These are phyloP conservation scores for Pugionium cornutum DNA, from an alignment of 345 rosid species.

Conservation along the genomic window DNA sequence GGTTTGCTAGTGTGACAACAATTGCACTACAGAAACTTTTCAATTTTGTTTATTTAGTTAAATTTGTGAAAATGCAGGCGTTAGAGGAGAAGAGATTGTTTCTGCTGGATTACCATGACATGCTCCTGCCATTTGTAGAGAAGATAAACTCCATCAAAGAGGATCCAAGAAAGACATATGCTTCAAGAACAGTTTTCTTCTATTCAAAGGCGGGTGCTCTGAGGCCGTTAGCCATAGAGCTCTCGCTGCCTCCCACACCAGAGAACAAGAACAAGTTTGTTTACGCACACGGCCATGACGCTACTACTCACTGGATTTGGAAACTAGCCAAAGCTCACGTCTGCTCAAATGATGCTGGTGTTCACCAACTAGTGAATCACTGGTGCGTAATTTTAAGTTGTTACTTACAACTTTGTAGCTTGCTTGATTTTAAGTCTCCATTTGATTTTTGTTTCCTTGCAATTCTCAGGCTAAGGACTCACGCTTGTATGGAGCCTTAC, in stretches of 20 bases:
- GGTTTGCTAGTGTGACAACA: conserved; percentile 47
- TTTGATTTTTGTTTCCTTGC: background rate
- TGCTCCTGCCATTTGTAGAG: conserved; percentile 72
- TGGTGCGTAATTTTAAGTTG: conserved; percentile 50
- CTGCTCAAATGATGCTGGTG: conserved; percentile 80
- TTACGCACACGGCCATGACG: conserved; percentile 76
- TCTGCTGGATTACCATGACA: conserved; percentile 80
- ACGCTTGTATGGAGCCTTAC: conserved; percentile 88
- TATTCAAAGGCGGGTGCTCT: conserved; percentile 47
- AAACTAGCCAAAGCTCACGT: conserved; percentile 96
- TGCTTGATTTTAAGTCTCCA: background rate
- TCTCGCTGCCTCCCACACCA: conserved; percentile 67
- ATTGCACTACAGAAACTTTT: background rate
- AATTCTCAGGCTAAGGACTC: conserved; percentile 77
- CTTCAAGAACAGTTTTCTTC: conserved; percentile 77
- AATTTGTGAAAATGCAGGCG: conserved; percentile 54
- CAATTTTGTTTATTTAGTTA: conserved; percentile 15
- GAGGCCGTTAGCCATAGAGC: conserved; percentile 84
- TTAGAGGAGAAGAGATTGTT: conserved; percentile 80
- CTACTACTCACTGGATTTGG: conserved; percentile 91
- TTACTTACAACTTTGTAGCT: conserved; percentile 1
- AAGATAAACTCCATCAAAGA: conserved; percentile 68
- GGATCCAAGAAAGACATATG: conserved; percentile 67
- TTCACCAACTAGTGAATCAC: conserved; percentile 93
- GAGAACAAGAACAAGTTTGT: conserved; percentile 56